Conservation (phyloP, 257 asterid genomes). For the Solanum appendiculatum region DNA sequence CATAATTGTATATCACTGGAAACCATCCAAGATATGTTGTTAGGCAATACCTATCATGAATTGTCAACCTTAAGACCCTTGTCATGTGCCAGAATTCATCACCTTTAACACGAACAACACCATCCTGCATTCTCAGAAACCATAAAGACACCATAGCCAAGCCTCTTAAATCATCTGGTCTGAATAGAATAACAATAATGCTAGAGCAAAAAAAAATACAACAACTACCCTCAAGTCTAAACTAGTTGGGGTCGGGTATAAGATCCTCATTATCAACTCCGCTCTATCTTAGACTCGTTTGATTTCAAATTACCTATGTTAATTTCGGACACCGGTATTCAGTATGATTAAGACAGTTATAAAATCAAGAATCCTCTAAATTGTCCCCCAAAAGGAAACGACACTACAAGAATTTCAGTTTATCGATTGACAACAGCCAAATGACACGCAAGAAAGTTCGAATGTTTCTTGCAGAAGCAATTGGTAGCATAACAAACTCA, state of each 20-base stretch:
- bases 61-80: constrained; percentile 62
- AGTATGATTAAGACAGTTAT: not conserved
- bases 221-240: not conserved
- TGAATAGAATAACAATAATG: not conserved
- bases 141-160: not conserved
- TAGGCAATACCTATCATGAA: constrained; percentile 57
- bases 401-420: not conserved
- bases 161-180: not conserved
- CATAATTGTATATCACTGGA: not conserved
- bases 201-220: not conserved
- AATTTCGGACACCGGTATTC: not conserved
- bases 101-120: constrained; percentile 68
- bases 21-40: not conserved
- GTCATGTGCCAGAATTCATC: constrained; percentile 98
- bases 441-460: not conserved
- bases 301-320: not conserved
- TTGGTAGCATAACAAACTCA: not conserved
- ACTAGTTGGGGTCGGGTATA: not conserved
- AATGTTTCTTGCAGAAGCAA: not conserved
- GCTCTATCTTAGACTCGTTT: not conserved
- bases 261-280: not conserved
- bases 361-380: not conserved
- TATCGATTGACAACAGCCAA: not conserved
- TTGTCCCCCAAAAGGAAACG: not conserved
- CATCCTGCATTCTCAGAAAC: constrained; percentile 47